Conservation (phyloP, 129 eudicot genomes). For the Chrysanthemum seticuspe region DNA sequence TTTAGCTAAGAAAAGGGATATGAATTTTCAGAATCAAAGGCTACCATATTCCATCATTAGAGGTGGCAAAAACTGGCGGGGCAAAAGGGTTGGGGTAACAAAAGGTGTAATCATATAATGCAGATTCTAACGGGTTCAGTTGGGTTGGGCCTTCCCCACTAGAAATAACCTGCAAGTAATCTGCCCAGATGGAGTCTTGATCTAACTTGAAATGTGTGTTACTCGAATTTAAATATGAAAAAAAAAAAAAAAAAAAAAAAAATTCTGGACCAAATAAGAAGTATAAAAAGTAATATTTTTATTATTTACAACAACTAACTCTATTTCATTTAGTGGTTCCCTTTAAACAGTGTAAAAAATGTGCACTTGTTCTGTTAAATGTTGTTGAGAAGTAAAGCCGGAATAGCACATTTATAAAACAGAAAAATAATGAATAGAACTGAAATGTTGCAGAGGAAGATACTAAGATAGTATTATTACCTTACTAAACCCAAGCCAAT, state of each 20-base stretch:
- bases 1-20: background rate
- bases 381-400: background rate
- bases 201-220: too few relatives aligned
- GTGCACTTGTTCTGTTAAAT: too few relatives aligned
- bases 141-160: too few relatives aligned
- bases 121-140: background rate
- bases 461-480: constrained; percentile 30
- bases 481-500: constrained; percentile 95
- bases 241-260: background rate
- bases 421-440: background rate
- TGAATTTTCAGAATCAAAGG: background rate
- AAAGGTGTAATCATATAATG: background rate
- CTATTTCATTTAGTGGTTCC: background rate
- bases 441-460: constrained; percentile 6
- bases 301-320: background rate
- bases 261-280: too few relatives aligned
- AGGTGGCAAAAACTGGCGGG: background rate
- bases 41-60: background rate
- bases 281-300: background rate
- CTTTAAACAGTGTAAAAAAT: background rate
- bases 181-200: too few relatives aligned
- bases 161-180: too few relatives aligned
- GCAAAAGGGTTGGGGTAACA: background rate
- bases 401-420: background rate
- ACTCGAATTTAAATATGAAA: background rate